Percentiles rank a stretch among this genome's conserved stretches.
Evolutionary conservation across 805 yeast genomes (phyloP).

Genomic region (Schizosaccharomyces osmophilus): DNA sequence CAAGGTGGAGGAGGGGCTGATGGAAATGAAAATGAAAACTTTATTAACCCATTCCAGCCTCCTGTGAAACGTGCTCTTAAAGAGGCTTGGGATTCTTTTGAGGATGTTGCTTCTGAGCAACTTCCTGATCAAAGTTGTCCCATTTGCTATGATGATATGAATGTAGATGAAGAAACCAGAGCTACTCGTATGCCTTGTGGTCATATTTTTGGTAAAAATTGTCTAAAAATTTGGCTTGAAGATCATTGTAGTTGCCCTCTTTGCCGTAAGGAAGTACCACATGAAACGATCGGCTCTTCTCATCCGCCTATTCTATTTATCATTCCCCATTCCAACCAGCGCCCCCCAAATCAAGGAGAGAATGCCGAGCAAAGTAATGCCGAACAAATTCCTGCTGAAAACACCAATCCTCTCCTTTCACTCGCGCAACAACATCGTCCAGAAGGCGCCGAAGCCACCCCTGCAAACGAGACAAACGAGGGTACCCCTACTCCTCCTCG

Average conservation of each 20-base stretch:
- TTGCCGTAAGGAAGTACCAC: slow-evolving; percentile 25
- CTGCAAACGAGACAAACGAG: neutral
- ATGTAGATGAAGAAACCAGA: slow-evolving; percentile 16
- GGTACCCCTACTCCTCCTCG: neutral
- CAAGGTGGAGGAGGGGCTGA: neutral
- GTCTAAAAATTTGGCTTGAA: slow-evolving; percentile 64
- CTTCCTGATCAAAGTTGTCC: slow-evolving; percentile 17
- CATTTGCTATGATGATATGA: slow-evolving; percentile 21
- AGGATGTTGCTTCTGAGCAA: neutral
- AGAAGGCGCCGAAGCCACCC: neutral
- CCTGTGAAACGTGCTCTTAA: neutral
- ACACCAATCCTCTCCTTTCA: too few species aligned
- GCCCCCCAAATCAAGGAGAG: neutral
- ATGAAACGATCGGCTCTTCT: neutral
- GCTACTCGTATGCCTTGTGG: slow-evolving; percentile 63
- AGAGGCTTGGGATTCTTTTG: neutral
- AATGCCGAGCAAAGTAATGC: neutral
- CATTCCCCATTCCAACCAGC: neutral
- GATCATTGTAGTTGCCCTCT: slow-evolving; percentile 60
- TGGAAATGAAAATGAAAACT: neutral
- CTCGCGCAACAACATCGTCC: neutral
- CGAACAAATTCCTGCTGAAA: neutral
- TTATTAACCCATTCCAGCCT: neutral
- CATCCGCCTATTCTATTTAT: neutral
- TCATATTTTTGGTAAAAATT: slow-evolving; percentile 68